A percentile compares a stretch with the other conserved stretches of the same genome.
Evolutionary conservation across 768 basidiomycete genomes (phyloP).

Genomic region (Tricholoma saponaceum): DNA sequence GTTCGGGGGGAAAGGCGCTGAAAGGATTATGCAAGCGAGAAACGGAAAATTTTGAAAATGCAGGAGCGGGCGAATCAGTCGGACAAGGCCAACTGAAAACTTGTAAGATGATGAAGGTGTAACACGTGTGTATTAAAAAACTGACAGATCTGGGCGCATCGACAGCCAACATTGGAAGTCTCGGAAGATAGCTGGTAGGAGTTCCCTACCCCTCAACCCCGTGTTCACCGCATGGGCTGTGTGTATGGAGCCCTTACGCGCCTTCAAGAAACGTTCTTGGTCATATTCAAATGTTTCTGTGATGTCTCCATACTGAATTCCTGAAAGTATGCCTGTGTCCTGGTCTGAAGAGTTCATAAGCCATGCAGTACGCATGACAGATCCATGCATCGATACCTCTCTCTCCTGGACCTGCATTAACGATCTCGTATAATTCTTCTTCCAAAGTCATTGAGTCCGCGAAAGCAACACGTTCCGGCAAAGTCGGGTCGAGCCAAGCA

Average conservation of each 20-base stretch:
- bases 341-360: no score
- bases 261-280: not conserved
- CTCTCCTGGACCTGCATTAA: not conserved
- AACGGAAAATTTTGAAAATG: not conserved
- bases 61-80: not conserved
- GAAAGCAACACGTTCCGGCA: not conserved
- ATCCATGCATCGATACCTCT: not conserved
- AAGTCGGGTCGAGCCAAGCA: not conserved
- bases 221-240: not conserved
- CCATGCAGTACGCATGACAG: not conserved
- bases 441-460: not conserved
- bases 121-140: no score
- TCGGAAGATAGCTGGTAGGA: not conserved
- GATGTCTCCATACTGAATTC: not conserved
- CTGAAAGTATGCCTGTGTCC: no score
- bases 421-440: not conserved
- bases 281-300: not conserved
- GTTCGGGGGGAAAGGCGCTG: not conserved
- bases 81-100: not conserved
- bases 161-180: not conserved
- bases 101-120: not conserved
- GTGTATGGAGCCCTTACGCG: not conserved
- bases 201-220: not conserved
- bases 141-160: not conserved
- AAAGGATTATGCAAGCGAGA: not conserved